Evolutionary conservation across 2,329 filamentous ascomycete genomes (phyloP).

Genomic region (Penicillium sp.): DNA sequence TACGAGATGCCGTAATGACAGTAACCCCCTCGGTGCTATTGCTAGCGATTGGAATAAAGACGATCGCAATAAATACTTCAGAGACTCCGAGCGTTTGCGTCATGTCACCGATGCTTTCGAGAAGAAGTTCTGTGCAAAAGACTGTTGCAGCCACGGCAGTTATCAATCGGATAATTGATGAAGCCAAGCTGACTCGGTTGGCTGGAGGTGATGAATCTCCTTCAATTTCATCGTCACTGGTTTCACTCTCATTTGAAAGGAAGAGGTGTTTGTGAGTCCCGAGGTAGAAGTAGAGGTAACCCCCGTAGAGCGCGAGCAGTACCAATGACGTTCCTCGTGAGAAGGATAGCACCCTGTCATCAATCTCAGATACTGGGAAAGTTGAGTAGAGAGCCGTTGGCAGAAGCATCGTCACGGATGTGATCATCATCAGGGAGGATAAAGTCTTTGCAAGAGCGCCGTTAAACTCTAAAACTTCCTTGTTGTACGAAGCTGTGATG

Average conservation of each 20-base stretch:
- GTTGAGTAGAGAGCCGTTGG: conserved; percentile 66
- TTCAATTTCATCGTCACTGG: not conserved
- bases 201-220: not conserved
- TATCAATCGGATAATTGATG: conserved; percentile 4
- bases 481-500: conserved; percentile 64
- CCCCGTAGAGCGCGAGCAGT: conserved; percentile 63
- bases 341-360: conserved; percentile 61
- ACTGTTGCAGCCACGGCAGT: conserved; percentile 59
- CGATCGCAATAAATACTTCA: conserved; percentile 70
- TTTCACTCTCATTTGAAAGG: conserved; percentile 38
- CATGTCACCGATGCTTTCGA: conserved; percentile 65
- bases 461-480: conserved; percentile 59
- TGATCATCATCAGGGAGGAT: conserved; percentile 64
- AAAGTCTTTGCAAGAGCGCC: conserved; percentile 38
- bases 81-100: conserved; percentile 63
- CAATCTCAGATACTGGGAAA: conserved; percentile 39
- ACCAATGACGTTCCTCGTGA: conserved; percentile 70
- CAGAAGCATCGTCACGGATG: conserved; percentile 68
- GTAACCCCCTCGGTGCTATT: conserved; percentile 73
- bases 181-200: not conserved
- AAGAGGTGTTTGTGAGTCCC: conserved; percentile 68
- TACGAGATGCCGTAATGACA: conserved; percentile 67
- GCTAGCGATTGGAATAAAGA: conserved; percentile 70
- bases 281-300: conserved; percentile 71
- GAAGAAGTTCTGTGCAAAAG: conserved; percentile 67